phyloP scores from a whole-genome alignment of 768 basidiomycete species.

The Tylopilus intermedius region DNA sequence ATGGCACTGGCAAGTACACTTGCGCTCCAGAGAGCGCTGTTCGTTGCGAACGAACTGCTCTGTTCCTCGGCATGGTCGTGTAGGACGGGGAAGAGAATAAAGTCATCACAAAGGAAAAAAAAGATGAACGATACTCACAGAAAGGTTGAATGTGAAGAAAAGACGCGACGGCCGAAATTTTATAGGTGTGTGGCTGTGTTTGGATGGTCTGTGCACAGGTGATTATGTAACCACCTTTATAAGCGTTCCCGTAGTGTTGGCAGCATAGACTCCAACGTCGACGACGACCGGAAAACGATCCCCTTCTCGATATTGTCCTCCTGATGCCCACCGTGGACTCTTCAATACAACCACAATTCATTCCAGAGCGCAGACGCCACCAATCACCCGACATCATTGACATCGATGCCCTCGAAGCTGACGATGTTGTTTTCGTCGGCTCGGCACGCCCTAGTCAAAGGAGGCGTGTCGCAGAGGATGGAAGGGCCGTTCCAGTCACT shows the following conservation, averaged over 20 bases:
- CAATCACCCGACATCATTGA: slow-evolving; percentile 38
- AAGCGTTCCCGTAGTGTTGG: background rate
- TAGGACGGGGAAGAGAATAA: slow-evolving; percentile 91
- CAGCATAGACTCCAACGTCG: slow-evolving; percentile 12
- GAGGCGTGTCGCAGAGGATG: slow-evolving; percentile 23
- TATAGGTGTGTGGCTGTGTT: slow-evolving; percentile 29
- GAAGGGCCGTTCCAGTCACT: slow-evolving; percentile 14
- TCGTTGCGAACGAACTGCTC: slow-evolving; percentile 77
- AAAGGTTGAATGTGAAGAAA: background rate
- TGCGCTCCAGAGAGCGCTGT: slow-evolving; percentile 56
- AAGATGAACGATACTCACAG: slow-evolving; percentile 12
- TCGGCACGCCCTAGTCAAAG: slow-evolving; percentile 24
- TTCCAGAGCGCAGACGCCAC: slow-evolving; percentile 12
- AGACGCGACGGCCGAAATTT: slow-evolving; percentile 16
- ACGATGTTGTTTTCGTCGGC: slow-evolving; percentile 27
- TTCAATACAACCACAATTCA: background rate
- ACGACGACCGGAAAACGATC: slow-evolving; percentile 14
- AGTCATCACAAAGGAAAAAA: slow-evolving; percentile 46
- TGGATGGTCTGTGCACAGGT: slow-evolving; percentile 30
- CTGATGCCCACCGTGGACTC: slow-evolving; percentile 22
- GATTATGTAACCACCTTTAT: slow-evolving; percentile 25
- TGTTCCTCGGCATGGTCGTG: slow-evolving; percentile 83
- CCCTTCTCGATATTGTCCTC: background rate
- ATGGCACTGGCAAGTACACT: slow-evolving; percentile 89
- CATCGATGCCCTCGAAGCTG: slow-evolving; percentile 39